Evolutionary conservation across 371 early-diverging fungal species (phyloP).

Genomic region (Mucor circinelloides): DNA sequence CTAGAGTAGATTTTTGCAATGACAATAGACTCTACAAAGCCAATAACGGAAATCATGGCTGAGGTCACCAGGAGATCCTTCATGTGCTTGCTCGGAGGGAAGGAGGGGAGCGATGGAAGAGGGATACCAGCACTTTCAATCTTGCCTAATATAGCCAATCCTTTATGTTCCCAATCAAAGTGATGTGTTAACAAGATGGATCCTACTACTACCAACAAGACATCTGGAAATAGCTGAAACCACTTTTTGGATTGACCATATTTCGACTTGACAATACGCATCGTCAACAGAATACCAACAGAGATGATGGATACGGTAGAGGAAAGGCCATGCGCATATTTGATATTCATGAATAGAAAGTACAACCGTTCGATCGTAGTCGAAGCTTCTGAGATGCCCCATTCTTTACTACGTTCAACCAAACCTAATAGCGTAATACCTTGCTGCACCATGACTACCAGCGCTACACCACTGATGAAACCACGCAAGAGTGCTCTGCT

Average conservation of each 20-base stretch:
- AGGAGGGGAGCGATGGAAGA: conserved; percentile 59
- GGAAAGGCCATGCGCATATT: conserved; percentile 66
- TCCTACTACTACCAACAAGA: conserved; percentile 79
- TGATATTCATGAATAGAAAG: conserved; percentile 59
- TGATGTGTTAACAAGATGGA: conserved; percentile 67
- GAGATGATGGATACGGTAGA: conserved; percentile 68
- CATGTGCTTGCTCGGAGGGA: conserved; percentile 61
- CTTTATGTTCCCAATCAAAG: conserved; percentile 69
- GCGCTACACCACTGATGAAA: conserved; percentile 90
- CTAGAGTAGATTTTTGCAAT: conserved; percentile 89
- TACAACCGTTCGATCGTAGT: conserved; percentile 76
- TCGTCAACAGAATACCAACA: conserved; percentile 64
- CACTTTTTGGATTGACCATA: conserved; percentile 41
- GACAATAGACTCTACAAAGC: conserved; percentile 94
- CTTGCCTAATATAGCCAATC: conserved; percentile 74
- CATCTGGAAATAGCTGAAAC: conserved; percentile 85
- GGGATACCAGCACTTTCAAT: conserved; percentile 66
- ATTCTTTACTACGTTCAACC: conserved; percentile 40
- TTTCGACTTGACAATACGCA: conserved; percentile 62
- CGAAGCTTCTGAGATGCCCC: conserved; percentile 64
- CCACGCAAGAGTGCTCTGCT: conserved; percentile 90
- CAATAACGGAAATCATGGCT: conserved; percentile 87
- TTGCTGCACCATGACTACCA: conserved; percentile 89
- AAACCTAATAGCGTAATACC: conserved; percentile 77
- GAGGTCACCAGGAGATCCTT: conserved; percentile 60